Evolutionary conservation across 2,329 filamentous ascomycete species (phyloP), one percentile per base, ranked within the genome.

Genomic region (Sphaerulina musiva): DNA sequence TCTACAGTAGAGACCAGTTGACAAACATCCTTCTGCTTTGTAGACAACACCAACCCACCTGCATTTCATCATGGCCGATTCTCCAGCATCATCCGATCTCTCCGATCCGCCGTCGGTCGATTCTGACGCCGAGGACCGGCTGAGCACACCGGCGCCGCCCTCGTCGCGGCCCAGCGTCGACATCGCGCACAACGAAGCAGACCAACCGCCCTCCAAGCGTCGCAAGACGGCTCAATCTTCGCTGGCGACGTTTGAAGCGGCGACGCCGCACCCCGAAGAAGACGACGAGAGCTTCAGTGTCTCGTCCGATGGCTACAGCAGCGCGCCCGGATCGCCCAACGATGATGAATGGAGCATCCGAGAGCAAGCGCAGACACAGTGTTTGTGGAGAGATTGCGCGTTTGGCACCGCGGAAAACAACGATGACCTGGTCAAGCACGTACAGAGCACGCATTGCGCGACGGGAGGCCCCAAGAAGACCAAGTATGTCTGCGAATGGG

Each of bases 401-500:
- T 74, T 70, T 14, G 76, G 76, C 39, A 70, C 74, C 44, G 64
- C 76, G 31, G 69, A 71, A 32, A 78, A 79, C 61, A 78, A 78
- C 69, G 76, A 79, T 59, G 73, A 74, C 26, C 68, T 79, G 43
- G 76, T 79, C 48, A 68, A 73, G 55, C 76, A 79, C 63, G 72
- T 78, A 41, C 92, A 97, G 72, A 86, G 90, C 66, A 89, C 92
- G 55, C 93, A 98, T 72, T 95, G 97, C 66, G 89, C 93, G 68
- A 68, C 66, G 2, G 63, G 62, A 14, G 68, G 68, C 8, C 89
- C 85, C 57, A 83, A 91, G 51, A 88, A 93, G 74, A 95, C 95
- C 74, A 95, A 93, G 71, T 97, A 97, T 70, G 90, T 89, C n/a
- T 98, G 93, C 73, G 92, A 97, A 73, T 98, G 93, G 93, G 83